Base-by-base conservation (phyloP, 2,329 filamentous ascomycete genomes). In the Cercospora sp. region DNA sequence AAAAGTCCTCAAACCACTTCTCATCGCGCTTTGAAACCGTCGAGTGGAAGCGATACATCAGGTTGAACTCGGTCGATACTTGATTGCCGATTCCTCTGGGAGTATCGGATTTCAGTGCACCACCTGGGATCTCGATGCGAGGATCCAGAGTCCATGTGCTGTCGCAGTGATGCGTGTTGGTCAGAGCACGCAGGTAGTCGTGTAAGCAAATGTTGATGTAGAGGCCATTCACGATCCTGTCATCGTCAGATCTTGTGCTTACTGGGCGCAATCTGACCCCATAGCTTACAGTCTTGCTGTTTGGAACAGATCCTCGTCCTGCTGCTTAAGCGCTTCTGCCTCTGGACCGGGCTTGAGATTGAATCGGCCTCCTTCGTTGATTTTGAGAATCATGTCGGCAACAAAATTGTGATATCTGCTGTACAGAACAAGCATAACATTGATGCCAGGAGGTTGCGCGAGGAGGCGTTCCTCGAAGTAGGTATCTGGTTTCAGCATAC, bases 81-180 rank as follows among this genome's bases (percentile, higher is more conserved):
- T 83, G 82, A 68, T 84, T 84, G 2, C 83, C 83, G 9, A 79
- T 76, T 3, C 79, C 82, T 26, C 88, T 85, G 55, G 91, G 87
- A 0, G 90, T 87, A 0, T 87, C 86, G 1, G 85, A 79, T 33
- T 84, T 83, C 8, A 83, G 89, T 79, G 89, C 90, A 20, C 45
- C 45, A 10, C 45, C 45, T 10, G 45, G 45, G 23, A 51, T 51
- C 72, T 91, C 87, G 12, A 87, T 85, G 26, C 92, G 86, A 0
- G 92, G 92, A 74, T 95, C 91, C 31, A 96, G 84, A 1, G 90
- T 92, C 91, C 92, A 96, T 3, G 89, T 90, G 2, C 90, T 91
- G 75, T 93, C 90, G 55, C 84, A 87, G 36, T 88, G 84, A 77
- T 91, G 91, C 58, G 92, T 80, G 72, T 91, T 91, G 75, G 92